Conservation (phyloP, 306 rosid genomes). For the Abrus pulchellus region DNA sequence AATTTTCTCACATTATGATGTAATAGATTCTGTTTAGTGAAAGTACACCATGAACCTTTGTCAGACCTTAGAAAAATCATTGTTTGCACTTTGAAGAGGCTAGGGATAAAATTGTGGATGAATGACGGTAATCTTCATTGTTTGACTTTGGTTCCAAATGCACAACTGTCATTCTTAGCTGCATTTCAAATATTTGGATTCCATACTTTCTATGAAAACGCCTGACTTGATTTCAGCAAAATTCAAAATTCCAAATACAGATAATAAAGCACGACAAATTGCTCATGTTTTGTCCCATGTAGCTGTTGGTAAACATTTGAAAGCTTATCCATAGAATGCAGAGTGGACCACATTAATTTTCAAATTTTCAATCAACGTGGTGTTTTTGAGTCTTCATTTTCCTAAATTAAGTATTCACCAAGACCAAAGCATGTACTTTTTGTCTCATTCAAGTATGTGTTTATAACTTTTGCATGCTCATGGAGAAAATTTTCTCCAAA, state of each 20-base stretch:
- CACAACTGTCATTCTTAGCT: constrained; percentile 9
- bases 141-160: constrained; percentile 29
- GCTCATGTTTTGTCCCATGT: not conserved
- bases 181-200: constrained; percentile 18
- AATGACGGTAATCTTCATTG: constrained; percentile 14
- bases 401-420: constrained; percentile 29
- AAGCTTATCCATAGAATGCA: constrained; percentile 26
- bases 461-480: constrained; percentile 24
- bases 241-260: constrained; percentile 30
- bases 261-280: constrained; percentile 21
- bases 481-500: constrained; percentile 20
- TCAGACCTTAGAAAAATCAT: constrained; percentile 16
- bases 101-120: not conserved
- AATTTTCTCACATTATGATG: not conserved
- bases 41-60: constrained; percentile 26
- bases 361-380: constrained; percentile 2
- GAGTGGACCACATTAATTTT: constrained; percentile 17
- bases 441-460: constrained; percentile 21
- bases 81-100: constrained; percentile 17
- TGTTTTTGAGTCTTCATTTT: constrained; percentile 35
- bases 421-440: constrained; percentile 9
- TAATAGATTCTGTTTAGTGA: constrained; percentile 16
- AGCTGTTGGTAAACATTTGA: constrained; percentile 33
- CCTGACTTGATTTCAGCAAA: constrained; percentile 26
- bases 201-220: constrained; percentile 1